Base-by-base conservation (phyloP, 139 green algal species). In the Trebouxia sp. region DNA sequence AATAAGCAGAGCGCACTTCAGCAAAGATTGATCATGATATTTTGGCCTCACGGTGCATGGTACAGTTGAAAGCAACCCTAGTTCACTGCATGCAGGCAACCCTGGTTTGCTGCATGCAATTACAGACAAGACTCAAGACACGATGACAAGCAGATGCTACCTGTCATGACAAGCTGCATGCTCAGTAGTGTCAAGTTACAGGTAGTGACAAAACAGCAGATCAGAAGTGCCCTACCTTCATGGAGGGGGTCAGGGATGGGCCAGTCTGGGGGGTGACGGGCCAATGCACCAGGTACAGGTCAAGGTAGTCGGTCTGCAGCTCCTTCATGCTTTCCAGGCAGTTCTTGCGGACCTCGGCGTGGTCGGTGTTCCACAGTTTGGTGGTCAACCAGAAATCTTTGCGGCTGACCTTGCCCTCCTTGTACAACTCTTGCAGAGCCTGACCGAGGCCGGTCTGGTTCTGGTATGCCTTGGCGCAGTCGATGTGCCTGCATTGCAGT, bases 211-310 rank as follows among this genome's bases (percentile, higher is more conserved):
- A 8, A 8, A 12, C 55, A 35, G 55, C 24, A 35, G 65, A 12
- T 20, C 26, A 45, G 30, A 32, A 50, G n/a, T 28, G 8, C 32
- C n/a, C 28, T 58, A 84, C 84, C 80, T 85, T 77, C 65, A 88
- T 83, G 6, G 84, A 67, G 0, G 93, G 93, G 12, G 74, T 69
- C 8, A 97, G 75, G 11, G 72, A 45, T 3, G 89, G 62, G 62
- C 62, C 62, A 32, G 42, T 72, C 42, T 84, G 89, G 28, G 85
- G 88, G 0, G 84, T 92, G 12, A 91, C 83, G 17, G 93, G 92
- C 91, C 85, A 88, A 80, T 89, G 87, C 10, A 89, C 81, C 4
- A 98, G 87, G 84, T 96, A 98, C 1, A 98, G 83, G 81, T 97
- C 95, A 0, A 98, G 84, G 78, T 98, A 96, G 28, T 90, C 77